A percentile compares a stretch with the other conserved stretches of the same genome.
Conservation (phyloP, 768 basidiomycete genomes). For the Lentinula raphanica region DNA sequence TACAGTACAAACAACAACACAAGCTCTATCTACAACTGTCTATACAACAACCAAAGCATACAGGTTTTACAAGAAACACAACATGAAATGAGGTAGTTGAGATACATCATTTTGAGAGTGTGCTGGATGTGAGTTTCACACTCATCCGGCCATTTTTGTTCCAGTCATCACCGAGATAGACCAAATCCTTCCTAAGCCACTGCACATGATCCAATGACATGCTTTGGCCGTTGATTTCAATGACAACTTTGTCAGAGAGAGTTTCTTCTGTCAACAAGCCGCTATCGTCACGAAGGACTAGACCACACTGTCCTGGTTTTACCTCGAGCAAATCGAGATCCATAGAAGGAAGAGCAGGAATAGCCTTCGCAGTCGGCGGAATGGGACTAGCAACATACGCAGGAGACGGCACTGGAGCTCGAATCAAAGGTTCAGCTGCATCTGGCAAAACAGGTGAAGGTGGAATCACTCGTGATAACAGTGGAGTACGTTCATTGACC, state of each 20-base stretch:
- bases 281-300: neutral
- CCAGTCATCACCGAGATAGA: neutral
- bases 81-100: too few species aligned
- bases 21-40: neutral
- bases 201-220: neutral
- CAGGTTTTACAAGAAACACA: too few species aligned
- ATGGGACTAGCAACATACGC: neutral
- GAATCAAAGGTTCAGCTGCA: neutral
- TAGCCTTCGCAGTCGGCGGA: neutral
- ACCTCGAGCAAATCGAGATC: neutral
- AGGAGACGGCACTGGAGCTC: neutral
- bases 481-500: conserved; percentile 4
- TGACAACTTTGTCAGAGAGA: neutral
- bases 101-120: too few species aligned
- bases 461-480: neutral
- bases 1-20: neutral
- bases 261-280: neutral
- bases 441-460: neutral
- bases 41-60: neutral
- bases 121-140: neutral
- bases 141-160: neutral
- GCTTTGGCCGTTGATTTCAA: neutral
- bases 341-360: neutral
- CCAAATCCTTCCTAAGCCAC: neutral
- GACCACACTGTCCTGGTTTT: neutral